phyloP scores from a whole-genome alignment of 2,329 filamentous ascomycete species.

The Fusarium sp. region DNA sequence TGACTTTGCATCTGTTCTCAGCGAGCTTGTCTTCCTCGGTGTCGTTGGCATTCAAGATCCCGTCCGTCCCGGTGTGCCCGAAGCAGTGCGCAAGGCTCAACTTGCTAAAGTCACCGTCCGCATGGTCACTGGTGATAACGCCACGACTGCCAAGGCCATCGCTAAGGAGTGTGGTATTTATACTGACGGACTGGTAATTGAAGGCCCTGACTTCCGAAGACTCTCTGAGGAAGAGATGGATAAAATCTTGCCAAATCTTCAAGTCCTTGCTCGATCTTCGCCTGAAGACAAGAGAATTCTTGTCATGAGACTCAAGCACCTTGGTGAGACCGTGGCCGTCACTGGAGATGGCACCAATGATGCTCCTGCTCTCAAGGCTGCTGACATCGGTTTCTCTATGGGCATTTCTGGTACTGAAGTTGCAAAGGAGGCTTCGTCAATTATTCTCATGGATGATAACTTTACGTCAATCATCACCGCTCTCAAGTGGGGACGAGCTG shows the following conservation, averaged over 20 bases:
- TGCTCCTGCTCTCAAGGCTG: background rate
- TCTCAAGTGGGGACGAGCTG: background rate
- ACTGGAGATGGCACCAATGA: background rate
- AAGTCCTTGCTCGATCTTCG: background rate
- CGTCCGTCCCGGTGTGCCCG: background rate
- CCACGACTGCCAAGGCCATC: background rate
- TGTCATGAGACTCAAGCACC: background rate
- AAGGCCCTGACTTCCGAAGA: background rate
- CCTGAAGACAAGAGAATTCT: background rate
- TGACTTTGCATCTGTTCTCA: background rate
- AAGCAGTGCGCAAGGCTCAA: background rate
- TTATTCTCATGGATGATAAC: background rate
- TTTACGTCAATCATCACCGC: conserved; percentile 1
- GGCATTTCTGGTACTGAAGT: background rate
- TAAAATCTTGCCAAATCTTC: background rate
- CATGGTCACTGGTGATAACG: background rate
- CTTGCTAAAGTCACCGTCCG: background rate
- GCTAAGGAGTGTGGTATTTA: background rate
- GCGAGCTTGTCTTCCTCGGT: background rate
- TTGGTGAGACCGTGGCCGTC: background rate
- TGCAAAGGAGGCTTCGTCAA: background rate
- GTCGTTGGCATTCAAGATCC: background rate
- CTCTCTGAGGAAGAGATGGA: background rate
- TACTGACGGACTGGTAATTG: background rate
- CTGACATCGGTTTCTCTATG: background rate